Percentiles rank a stretch among this genome's conserved stretches.
These are phyloP conservation scores for Picochlorum sp. DNA, from an alignment of 139 green algal species.

Conservation along the genomic window DNA sequence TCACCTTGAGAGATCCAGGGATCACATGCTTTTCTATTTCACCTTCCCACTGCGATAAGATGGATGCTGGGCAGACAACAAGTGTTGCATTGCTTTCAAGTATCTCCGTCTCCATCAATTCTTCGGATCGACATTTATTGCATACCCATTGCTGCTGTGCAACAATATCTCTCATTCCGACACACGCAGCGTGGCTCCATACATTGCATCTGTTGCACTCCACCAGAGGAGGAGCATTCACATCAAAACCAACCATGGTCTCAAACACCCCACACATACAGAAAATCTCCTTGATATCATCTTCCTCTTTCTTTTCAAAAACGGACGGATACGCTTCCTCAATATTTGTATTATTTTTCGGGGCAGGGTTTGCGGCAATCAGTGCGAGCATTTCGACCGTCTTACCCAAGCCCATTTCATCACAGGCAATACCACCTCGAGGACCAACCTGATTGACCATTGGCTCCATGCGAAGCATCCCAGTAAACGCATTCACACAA, in stretches of 20 bases:
- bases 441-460: conserved; percentile 12
- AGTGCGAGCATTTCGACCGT: conserved; percentile 87
- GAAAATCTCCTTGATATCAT: not conserved
- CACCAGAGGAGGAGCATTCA: conserved; percentile 30
- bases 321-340: not conserved
- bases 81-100: conserved; percentile 64
- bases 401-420: conserved; percentile 75
- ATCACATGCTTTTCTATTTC: conserved; percentile 33
- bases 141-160: conserved; percentile 35
- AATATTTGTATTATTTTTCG: conserved; percentile 3
- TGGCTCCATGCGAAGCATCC: conserved; percentile 10
- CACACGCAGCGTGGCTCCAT: conserved; percentile 63
- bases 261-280: not conserved
- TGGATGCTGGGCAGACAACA: conserved; percentile 78
- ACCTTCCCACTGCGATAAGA: conserved; percentile 76
- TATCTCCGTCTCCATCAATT: conserved; percentile 26
- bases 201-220: conserved; percentile 50
- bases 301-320: not conserved
- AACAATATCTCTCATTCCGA: conserved; percentile 29
- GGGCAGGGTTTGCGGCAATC: conserved; percentile 54
- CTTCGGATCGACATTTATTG: conserved; percentile 32
- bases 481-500: conserved; percentile 47
- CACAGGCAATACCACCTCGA: conserved; percentile 44
- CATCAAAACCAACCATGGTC: not conserved
- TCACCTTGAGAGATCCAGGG: conserved; percentile 44